Evolutionary conservation across 768 basidiomycete species (phyloP).

Genomic region (Suillus bovinus): DNA sequence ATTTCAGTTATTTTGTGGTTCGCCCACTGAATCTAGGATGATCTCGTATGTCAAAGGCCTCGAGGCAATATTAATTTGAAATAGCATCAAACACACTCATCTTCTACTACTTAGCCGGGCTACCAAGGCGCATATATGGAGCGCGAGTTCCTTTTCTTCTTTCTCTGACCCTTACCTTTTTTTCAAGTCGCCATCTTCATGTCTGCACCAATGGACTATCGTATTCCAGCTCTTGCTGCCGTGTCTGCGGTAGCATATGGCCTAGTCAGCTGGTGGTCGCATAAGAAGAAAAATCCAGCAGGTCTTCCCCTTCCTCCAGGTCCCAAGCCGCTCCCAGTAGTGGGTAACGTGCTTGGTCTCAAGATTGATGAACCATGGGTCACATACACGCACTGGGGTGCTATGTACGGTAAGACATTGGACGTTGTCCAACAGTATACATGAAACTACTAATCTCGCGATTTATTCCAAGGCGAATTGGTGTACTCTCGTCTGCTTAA

Average conservation of each 20-base stretch:
- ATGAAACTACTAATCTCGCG: neutral
- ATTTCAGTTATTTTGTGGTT: no score
- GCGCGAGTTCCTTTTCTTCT: neutral
- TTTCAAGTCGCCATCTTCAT: neutral
- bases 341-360: conserved; percentile 32
- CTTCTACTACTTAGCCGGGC: neutral
- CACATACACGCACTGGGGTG: conserved; percentile 34
- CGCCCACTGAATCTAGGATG: no score
- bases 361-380: conserved; percentile 30
- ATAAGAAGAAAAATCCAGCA: conserved; percentile 4
- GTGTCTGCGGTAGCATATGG: conserved; percentile 11
- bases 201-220: conserved; percentile 15
- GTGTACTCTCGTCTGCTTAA: conserved; percentile 39
- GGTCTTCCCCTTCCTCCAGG: conserved; percentile 45
- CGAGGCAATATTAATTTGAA: neutral
- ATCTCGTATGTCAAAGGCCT: no score
- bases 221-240: conserved; percentile 15
- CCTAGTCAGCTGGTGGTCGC: conserved; percentile 12
- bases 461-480: conserved; percentile 31
- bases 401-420: conserved; percentile 26
- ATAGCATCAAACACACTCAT: neutral
- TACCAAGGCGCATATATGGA: neutral
- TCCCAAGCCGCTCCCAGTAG: conserved; percentile 44
- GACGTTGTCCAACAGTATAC: conserved; percentile 15
- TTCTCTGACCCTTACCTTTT: neutral